These are phyloP conservation scores for Nemania sp. DNA, from an alignment of 2,329 filamentous ascomycete genomes.

Conservation along the genomic window DNA sequence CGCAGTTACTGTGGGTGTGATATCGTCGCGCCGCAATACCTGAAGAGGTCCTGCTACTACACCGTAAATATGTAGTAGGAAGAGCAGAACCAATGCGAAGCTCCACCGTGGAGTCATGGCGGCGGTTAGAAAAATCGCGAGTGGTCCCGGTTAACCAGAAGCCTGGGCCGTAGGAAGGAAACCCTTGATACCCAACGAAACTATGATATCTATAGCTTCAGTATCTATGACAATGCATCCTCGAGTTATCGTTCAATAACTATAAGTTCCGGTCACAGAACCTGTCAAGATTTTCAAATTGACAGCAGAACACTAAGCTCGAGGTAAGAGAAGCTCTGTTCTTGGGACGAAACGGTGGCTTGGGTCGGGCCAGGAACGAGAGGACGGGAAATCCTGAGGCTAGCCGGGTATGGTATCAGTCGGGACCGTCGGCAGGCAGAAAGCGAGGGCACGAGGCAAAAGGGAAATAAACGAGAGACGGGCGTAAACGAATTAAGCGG, in stretches of 20 bases:
- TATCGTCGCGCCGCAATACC: conserved; percentile 53
- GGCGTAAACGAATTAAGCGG: conserved; percentile 24
- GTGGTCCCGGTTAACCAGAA: conserved; percentile 3
- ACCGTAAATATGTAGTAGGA: conserved; percentile 55
- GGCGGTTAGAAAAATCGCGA: not conserved
- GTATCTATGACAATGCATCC: conserved; percentile 40
- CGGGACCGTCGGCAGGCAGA: conserved; percentile 24
- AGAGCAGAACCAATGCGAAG: conserved; percentile 55
- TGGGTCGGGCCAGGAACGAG: conserved; percentile 7
- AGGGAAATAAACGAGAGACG: conserved; percentile 25
- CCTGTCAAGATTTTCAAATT: conserved; percentile 3
- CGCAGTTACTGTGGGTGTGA: conserved; percentile 41
- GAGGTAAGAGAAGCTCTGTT: conserved; percentile 9
- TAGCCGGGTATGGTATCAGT: conserved; percentile 23
- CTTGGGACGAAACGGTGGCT: not conserved
- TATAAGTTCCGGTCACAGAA: conserved; percentile 20
- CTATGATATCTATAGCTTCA: conserved; percentile 31
- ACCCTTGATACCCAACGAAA: conserved; percentile 31
- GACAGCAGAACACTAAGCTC: conserved; percentile 5
- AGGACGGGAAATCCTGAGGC: conserved; percentile 17
- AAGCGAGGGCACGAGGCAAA: conserved; percentile 23
- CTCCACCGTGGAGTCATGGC: conserved; percentile 53
- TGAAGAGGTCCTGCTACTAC: conserved; percentile 52
- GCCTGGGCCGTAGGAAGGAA: conserved; percentile 20
- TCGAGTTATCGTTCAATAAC: conserved; percentile 31